Evolutionary conservation across 2,329 filamentous ascomycete genomes (phyloP), one percentile per base, ranked within the genome.

Genomic region (Colletotrichum sp.): DNA sequence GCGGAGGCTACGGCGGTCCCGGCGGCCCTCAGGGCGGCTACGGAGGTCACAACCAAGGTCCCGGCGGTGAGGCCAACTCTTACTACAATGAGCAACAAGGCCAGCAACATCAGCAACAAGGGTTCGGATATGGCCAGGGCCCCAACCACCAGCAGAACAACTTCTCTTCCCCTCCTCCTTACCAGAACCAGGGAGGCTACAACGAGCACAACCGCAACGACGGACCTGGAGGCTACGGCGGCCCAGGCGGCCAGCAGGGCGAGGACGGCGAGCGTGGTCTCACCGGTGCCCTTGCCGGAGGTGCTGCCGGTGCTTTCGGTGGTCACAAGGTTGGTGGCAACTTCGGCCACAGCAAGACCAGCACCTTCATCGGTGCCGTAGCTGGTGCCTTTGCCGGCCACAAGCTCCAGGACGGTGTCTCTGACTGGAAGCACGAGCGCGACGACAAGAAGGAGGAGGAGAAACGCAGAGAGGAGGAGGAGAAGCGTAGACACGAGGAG

Each of bases 321-420:
- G 86, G 85, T 6, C 79, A 85, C 79, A 85, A 85, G 77, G 77
- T 87, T 48, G 85, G 86, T 26, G 82, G 82, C 70, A 85, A 85
- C 76, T 77, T 86, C 57, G 85, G 86, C 52, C 82, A 83, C 75
- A 81, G 80, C 79, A 84, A 84, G 78, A 78, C 82, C 6, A 81
- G 82, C 74, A 83, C 83, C 32, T 69, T 87, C 9, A 78, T 87
- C n/a, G 86, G 86, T 12, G 85, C 82, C 8, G 70, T 87, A 8
- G 85, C 81, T 6, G 86, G 86, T 14, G 86, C 86, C 13, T 81
- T 87, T 43, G 84, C 84, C 4, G 86, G 86, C 4, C 84, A 86
- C 79, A 86, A 87, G 78, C 71, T 85, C 14, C 83, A 87, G 74
- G 86, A 87, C 68, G 84, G 81, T 9, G 82, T 83, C 4, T 79